Evolutionary conservation across 345 rosid genomes (phyloP), one percentile per base, ranked within the genome.

Genomic region (Adansonia digitata): DNA sequence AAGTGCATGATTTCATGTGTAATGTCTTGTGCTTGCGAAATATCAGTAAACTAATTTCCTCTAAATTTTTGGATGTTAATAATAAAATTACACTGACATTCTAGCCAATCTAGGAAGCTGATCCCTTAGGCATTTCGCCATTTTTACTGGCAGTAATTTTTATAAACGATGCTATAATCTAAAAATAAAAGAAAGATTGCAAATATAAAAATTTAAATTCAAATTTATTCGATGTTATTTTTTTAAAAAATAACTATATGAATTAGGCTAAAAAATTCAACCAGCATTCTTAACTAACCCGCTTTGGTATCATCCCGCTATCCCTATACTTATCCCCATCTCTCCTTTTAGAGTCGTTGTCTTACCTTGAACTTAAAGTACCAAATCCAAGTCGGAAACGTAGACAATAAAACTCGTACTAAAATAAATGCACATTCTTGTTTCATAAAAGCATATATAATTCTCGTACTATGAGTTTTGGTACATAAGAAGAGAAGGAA

Each of bases 331-430:
- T 2, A 55, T 67, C 53, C 34, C 53, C 53, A 43, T 67, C 53
- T 24, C 43, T 24, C 26, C 48, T 29, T 26, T 31, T 35, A 34
- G 24, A 17, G 57, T 69, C 15, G 73, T 15, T 69, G 73, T 48
- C 73, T 56, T 59, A 69, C 59, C 73, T 46, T 69, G 26, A 27
- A 69, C 31, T 48, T 29, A 29, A 31, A 48, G 24, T 31, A 69
- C 59, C 73, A 69, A 69, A 69, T 18, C 24, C 73, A 69, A 29
- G 57, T 14, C 59, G 29, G n/a, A 46, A 35, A 1, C 72, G 18
- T 29, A 15, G 40, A 60, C 20, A 15, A 60, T 5, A 40, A 60
- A 29, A 60, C 24, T 55, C 11, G 31, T 17, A 55, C 34, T 11
- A 3, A 55, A 55, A 53, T 31, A 55, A 55, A 5, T 26, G 27